Evolutionary conservation across 2,329 filamentous ascomycete species (phyloP), one percentile per base, ranked within the genome.

Genomic region (Furcasterigmium sp.): DNA sequence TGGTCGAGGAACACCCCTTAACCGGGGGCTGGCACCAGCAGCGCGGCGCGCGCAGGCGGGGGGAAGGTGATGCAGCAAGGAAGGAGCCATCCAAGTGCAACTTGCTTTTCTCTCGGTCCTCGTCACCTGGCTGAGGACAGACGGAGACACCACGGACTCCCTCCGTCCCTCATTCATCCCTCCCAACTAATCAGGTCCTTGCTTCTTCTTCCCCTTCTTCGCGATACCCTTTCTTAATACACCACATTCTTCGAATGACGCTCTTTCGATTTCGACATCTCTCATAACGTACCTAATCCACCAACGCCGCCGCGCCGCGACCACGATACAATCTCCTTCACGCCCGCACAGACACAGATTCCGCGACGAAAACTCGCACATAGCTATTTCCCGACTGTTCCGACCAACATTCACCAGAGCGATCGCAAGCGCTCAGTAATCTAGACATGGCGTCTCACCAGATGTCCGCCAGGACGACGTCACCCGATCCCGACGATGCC

Each of bases 401-500:
- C n/a, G n/a, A n/a, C n/a, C n/a, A n/a, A n/a, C n/a, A n/a, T n/a
- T n/a, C n/a, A n/a, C n/a, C n/a, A n/a, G n/a, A n/a, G n/a, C n/a
- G n/a, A n/a, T n/a, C n/a, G n/a, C n/a, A n/a, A n/a, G n/a, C n/a
- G 23, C 23, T 7, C 23, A 7, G 23, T 26, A 26, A 26, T 26
- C 11, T 26, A 11, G 44, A 23, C 37, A 72, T 72, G 70, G 59
- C 64, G 38, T 58, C 60, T 15, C 65, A 67, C 40, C 57, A 59
- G 37, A 47, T 53, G 29, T 59, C 60, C 45, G 56, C 59, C 46
- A 61, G 58, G 45, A 55, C 63, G 23, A 56, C 56, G 40, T 62
- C 65, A 44, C 62, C 67, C 36, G 54, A 56, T 41, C 63, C 70
- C 41, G 65, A 65, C 30, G 59, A 60, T 44, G 56, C 58, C 46